Conservation (phyloP, 345 rosid species). For the Trapa incisa region DNA sequence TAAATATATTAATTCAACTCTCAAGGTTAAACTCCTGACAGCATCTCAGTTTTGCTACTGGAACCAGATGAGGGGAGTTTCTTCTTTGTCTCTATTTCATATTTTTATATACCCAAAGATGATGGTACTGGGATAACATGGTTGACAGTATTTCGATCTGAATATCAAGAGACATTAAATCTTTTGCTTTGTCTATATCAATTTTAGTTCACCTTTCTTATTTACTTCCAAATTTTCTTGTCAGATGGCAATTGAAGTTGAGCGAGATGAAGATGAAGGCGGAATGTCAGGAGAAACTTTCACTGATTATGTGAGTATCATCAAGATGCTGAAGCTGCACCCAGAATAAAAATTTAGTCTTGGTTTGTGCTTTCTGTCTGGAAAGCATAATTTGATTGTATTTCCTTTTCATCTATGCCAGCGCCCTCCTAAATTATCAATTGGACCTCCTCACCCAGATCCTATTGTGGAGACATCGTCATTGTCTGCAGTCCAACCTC, state of each 20-base stretch:
- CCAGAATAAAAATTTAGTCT: neutral
- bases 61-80: neutral
- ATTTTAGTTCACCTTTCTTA: neutral
- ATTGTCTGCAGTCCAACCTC: slow-evolving; percentile 92
- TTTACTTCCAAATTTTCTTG: neutral
- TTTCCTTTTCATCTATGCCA: slow-evolving; percentile 16
- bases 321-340: slow-evolving; percentile 8
- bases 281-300: slow-evolving; percentile 88
- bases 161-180: neutral
- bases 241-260: slow-evolving; percentile 93
- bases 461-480: slow-evolving; percentile 94
- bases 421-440: slow-evolving; percentile 84
- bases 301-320: slow-evolving; percentile 74
- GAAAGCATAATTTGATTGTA: neutral
- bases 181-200: neutral
- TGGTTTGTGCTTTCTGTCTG: neutral
- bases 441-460: slow-evolving; percentile 96
- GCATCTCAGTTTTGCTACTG: neutral
- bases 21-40: neutral
- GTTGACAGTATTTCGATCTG: neutral
- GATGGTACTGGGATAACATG: neutral
- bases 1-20: neutral
- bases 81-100: neutral
- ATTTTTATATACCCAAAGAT: neutral
- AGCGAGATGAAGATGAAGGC: slow-evolving; percentile 98